Percentiles rank a stretch among this genome's conserved stretches.
phyloP scores from a whole-genome alignment of 371 early-diverging fungal genomes.

The Mortierella sp. region DNA sequence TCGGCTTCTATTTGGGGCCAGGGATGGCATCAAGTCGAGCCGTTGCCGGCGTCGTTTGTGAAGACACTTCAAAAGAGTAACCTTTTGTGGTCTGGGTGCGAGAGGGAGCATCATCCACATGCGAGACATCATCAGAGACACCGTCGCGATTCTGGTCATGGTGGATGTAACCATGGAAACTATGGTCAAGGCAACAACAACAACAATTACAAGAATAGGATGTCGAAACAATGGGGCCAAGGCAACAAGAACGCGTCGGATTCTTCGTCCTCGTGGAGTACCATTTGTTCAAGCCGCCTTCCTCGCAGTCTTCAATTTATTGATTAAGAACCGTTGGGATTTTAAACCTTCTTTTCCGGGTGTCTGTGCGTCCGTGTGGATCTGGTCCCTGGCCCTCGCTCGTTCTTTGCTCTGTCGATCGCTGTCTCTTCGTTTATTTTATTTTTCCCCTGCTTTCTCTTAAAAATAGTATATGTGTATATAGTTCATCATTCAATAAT shows the following conservation, averaged over 20 bases:
- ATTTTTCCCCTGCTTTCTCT: too few relatives aligned
- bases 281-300: conserved; percentile 34
- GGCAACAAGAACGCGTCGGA: conserved; percentile 15
- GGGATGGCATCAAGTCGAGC: conserved; percentile 53
- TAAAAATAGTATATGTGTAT: too few relatives aligned
- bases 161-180: background rate
- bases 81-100: conserved; percentile 22
- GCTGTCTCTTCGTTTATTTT: too few relatives aligned
- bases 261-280: conserved; percentile 25
- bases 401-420: too few relatives aligned
- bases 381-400: background rate
- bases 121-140: conserved; percentile 5
- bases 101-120: conserved; percentile 20
- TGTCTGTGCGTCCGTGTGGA: background rate
- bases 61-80: conserved; percentile 35
- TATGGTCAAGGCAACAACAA: background rate
- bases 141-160: conserved; percentile 4
- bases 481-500: too few relatives aligned
- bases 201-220: background rate
- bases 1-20: conserved; percentile 45
- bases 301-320: conserved; percentile 54
- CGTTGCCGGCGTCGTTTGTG: conserved; percentile 45
- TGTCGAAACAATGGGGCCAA: background rate
- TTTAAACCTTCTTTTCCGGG: too few relatives aligned
- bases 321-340: conserved; percentile 12